Conservation (phyloP, 2,329 filamentous ascomycete genomes). For the Helminthosporium solani region DNA sequence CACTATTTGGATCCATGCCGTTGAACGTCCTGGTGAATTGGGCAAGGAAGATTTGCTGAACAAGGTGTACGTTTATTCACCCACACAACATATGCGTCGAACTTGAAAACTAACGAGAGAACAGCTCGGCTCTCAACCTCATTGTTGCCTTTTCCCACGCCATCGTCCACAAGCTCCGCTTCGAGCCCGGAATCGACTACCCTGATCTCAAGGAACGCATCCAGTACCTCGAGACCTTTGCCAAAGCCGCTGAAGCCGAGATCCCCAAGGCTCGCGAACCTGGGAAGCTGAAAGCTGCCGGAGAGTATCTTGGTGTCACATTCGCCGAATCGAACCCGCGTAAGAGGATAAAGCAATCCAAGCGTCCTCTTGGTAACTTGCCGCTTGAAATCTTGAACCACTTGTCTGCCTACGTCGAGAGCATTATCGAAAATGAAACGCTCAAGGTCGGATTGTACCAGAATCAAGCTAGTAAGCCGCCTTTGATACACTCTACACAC, state of each 20-base stretch:
- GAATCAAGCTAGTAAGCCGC: slow-evolving; percentile 50
- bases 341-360: slow-evolving; percentile 71
- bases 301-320: slow-evolving; percentile 73
- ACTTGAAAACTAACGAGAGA: neutral
- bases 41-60: slow-evolving; percentile 67
- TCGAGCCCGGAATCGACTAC: slow-evolving; percentile 78
- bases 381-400: slow-evolving; percentile 79
- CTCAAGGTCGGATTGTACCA: slow-evolving; percentile 61
- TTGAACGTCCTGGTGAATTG: slow-evolving; percentile 58
- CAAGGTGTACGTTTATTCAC: slow-evolving; percentile 56
- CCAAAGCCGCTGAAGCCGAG: slow-evolving; percentile 56
- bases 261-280: slow-evolving; percentile 35
- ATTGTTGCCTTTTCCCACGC: slow-evolving; percentile 75
- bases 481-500: slow-evolving; percentile 20
- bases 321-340: slow-evolving; percentile 78
- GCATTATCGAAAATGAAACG: slow-evolving; percentile 57
- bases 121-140: slow-evolving; percentile 68
- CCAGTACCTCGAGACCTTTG: slow-evolving; percentile 73
- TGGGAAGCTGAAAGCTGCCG: slow-evolving; percentile 58
- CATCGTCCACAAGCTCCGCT: slow-evolving; percentile 79
- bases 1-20: slow-evolving; percentile 77
- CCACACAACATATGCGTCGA: too few species aligned
- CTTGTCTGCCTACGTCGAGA: slow-evolving; percentile 66
- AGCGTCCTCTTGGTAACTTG: slow-evolving; percentile 75
- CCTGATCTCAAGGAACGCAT: slow-evolving; percentile 70